Conservation (phyloP, 805 yeast genomes). For the Metschnikowia koreensis region DNA sequence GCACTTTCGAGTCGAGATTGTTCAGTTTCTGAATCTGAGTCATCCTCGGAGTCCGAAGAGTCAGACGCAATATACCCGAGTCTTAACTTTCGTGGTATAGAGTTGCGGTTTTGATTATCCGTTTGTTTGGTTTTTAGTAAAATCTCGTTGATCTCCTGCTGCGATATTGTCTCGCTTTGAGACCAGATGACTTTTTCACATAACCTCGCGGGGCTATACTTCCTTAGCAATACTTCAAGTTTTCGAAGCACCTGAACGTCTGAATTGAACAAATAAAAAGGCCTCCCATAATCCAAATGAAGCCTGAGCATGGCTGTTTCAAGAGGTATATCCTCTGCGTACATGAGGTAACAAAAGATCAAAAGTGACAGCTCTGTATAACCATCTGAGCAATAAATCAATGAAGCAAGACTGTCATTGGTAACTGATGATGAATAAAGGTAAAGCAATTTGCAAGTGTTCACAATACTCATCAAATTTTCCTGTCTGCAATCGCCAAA, state of each 20-base stretch:
- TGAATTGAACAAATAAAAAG: constrained; percentile 77
- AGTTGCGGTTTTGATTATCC: neutral
- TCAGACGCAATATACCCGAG: constrained; percentile 32
- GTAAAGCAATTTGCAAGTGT: constrained; percentile 66
- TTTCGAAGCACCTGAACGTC: constrained; percentile 68
- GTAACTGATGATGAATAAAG: constrained; percentile 31
- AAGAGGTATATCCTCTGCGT: constrained; percentile 55
- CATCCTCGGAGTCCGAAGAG: constrained; percentile 20
- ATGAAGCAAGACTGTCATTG: constrained; percentile 37
- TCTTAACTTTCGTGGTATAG: constrained; percentile 14
- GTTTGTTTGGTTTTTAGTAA: constrained; percentile 22
- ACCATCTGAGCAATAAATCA: constrained; percentile 84
- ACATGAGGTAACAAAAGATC: constrained; percentile 67
- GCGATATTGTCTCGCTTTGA: constrained; percentile 28
- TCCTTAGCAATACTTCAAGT: constrained; percentile 59
- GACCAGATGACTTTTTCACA: constrained; percentile 27
- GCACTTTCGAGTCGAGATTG: neutral
- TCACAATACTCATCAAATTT: constrained; percentile 61
- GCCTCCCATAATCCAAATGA: constrained; percentile 65
- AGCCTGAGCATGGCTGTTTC: constrained; percentile 65
- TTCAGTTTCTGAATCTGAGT: constrained; percentile 15
- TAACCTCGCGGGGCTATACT: constrained; percentile 51
- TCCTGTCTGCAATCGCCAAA: constrained; percentile 66
- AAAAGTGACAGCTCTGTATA: constrained; percentile 88
- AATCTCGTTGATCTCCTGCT: constrained; percentile 34